Conservation (phyloP, 2,329 filamentous ascomycete species). For the Magnaporthiopsis poae region DNA sequence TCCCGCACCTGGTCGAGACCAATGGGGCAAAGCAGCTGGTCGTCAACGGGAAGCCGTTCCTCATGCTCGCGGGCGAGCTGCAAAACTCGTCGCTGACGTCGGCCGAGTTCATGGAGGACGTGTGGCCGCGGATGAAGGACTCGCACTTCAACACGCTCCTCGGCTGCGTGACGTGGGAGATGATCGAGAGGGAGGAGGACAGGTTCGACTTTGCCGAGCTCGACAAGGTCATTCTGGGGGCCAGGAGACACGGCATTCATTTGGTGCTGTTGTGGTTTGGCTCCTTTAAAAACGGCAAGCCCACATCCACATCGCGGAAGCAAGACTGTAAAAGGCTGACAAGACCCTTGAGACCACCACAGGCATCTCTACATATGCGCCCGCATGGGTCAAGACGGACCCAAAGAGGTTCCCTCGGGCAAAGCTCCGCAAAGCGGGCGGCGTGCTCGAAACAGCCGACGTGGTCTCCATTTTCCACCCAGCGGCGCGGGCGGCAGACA, state of each 20-base stretch:
- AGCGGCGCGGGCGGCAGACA: constrained; percentile 16
- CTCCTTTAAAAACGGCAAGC: constrained; percentile 18
- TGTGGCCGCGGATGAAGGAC: constrained; percentile 18
- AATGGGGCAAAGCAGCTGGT: constrained; percentile 20
- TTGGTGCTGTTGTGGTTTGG: constrained; percentile 21
- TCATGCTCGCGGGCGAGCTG: constrained; percentile 22
- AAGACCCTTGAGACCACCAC: background rate
- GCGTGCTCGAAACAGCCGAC: constrained; percentile 16
- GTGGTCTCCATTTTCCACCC: constrained; percentile 20
- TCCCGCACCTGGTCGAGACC: background rate
- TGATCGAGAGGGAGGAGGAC: constrained; percentile 21
- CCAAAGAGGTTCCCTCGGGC: constrained; percentile 18
- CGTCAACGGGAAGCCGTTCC: constrained; percentile 21
- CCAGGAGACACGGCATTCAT: constrained; percentile 16
- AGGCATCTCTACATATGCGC: constrained; percentile 16
- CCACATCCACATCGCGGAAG: no score
- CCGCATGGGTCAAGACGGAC: constrained; percentile 20
- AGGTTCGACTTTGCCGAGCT: constrained; percentile 20
- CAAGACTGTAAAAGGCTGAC: background rate
- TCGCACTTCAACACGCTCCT: constrained; percentile 22
- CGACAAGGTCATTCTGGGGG: constrained; percentile 17
- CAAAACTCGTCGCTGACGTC: constrained; percentile 22
- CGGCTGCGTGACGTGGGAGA: constrained; percentile 22
- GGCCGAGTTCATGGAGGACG: constrained; percentile 17
- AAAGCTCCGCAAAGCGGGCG: constrained; percentile 20